These are phyloP conservation scores for Boletus subparvulus DNA, from an alignment of 768 basidiomycete species.

Conservation along the genomic window DNA sequence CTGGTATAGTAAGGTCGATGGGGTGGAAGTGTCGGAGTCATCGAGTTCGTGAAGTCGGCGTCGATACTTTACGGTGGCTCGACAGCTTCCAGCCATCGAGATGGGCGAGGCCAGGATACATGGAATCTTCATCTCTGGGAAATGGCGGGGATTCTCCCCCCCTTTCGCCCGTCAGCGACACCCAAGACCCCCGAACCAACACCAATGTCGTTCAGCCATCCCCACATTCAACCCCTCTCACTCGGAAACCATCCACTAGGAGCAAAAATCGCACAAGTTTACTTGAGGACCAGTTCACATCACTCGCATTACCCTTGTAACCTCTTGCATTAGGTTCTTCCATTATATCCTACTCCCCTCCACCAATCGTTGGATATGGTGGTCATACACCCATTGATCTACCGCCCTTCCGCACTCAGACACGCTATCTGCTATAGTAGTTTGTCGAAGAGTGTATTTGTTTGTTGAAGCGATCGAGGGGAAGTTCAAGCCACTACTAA, in stretches of 20 bases:
- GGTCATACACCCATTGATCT: not conserved
- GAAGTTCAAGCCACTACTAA: not conserved
- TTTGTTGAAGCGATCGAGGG: not conserved
- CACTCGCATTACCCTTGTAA: constrained; percentile 18
- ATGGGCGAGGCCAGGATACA: constrained; percentile 47
- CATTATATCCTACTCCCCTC: constrained; percentile 2
- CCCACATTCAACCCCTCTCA: constrained; percentile 51
- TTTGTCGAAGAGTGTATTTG: not conserved
- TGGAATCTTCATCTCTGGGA: constrained; percentile 39
- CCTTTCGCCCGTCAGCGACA: constrained; percentile 34
- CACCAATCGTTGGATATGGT: not conserved
- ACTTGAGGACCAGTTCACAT: constrained; percentile 31
- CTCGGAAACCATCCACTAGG: constrained; percentile 61
- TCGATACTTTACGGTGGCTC: constrained; percentile 64
- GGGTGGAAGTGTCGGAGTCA: constrained; percentile 60
- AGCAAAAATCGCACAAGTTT: constrained; percentile 54
- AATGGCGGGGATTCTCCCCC: constrained; percentile 20
- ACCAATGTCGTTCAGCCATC: constrained; percentile 34
- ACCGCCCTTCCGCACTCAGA: not conserved
- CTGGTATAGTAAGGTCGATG: constrained; percentile 43
- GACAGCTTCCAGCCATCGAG: constrained; percentile 59
- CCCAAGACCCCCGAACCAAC: constrained; percentile 35
- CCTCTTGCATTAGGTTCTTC: not conserved
- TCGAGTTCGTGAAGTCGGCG: constrained; percentile 59
- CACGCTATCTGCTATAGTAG: constrained; percentile 7